Conservation (phyloP, 1,284 basidiomycete genomes). For the Tilletia setariae region DNA sequence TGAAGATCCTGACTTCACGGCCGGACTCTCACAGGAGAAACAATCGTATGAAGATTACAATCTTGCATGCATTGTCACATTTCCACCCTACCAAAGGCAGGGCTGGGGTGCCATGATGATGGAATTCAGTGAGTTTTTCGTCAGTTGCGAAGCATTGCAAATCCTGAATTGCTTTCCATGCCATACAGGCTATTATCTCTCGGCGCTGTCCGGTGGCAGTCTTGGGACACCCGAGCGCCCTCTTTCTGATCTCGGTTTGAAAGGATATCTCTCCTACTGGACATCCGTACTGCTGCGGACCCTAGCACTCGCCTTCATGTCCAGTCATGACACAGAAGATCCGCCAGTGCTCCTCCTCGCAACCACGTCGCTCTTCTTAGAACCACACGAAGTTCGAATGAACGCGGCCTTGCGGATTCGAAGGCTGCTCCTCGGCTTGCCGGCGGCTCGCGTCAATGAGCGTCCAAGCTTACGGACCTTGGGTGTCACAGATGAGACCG, state of each 20-base stretch:
- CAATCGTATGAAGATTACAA: conserved; percentile 94
- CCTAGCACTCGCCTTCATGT: conserved; percentile 62
- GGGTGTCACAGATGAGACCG: conserved; percentile 1
- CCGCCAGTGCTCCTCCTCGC: conserved; percentile 15
- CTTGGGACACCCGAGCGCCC: conserved; percentile 91
- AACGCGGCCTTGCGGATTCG: conserved; percentile 24
- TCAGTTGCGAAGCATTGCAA: background rate
- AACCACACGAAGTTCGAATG: conserved; percentile 12
- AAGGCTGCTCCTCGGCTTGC: conserved; percentile 21
- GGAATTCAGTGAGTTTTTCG: conserved; percentile 75
- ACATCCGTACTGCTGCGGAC: conserved; percentile 77
- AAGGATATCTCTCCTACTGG: conserved; percentile 91
- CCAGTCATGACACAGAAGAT: conserved; percentile 20
- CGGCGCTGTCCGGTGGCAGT: conserved; percentile 69
- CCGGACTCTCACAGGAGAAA: conserved; percentile 70
- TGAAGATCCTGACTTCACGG: background rate
- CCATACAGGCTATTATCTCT: conserved; percentile 80
- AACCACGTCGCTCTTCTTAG: conserved; percentile 5
- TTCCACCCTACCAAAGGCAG: conserved; percentile 85
- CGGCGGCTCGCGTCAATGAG: conserved; percentile 14
- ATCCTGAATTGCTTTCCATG: background rate
- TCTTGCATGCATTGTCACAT: conserved; percentile 89
- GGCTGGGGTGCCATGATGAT: conserved; percentile 94
- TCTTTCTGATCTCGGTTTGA: conserved; percentile 83
- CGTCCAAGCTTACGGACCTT: background rate